Evolutionary conservation across 306 rosid species (phyloP).

Genomic region (Dryas drummondii): DNA sequence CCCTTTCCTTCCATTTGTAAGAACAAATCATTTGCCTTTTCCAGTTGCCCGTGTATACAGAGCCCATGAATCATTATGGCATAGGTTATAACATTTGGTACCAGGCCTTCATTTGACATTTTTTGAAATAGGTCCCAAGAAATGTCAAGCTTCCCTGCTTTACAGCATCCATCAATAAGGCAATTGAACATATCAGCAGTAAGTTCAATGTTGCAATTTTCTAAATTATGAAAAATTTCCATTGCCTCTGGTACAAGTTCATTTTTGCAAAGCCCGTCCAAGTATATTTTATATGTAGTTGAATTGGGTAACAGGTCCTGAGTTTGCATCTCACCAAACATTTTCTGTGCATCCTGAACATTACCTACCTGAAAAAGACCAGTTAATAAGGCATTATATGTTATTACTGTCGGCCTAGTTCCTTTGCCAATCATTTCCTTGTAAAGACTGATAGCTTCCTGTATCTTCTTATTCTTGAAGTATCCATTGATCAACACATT

Average conservation of each 20-base stretch:
- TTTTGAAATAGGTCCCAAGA: conserved; percentile 37
- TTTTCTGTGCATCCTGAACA: conserved; percentile 35
- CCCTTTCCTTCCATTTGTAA: conserved; percentile 39
- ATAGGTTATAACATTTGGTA: conserved; percentile 34
- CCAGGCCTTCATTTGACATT: conserved; percentile 25
- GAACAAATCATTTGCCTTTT: conserved; percentile 43
- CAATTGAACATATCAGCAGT: conserved; percentile 15
- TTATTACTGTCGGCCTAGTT: conserved; percentile 29
- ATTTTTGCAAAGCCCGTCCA: conserved; percentile 49
- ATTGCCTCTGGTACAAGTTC: conserved; percentile 33
- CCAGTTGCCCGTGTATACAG: conserved; percentile 37
- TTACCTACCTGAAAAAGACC: conserved; percentile 39
- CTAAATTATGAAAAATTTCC: conserved; percentile 33
- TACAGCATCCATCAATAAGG: conserved; percentile 36
- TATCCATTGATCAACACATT: conserved; percentile 42
- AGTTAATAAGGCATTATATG: conserved; percentile 27
- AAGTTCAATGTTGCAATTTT: conserved; percentile 21
- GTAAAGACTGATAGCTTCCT: conserved; percentile 36
- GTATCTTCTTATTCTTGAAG: conserved; percentile 31
- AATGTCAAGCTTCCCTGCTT: conserved; percentile 32
- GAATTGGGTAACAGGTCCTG: conserved; percentile 26
- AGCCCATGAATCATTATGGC: conserved; percentile 42
- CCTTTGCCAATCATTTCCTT: conserved; percentile 33
- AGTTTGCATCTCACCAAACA: conserved; percentile 36
- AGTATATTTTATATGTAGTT: conserved; percentile 22